Percentiles rank a stretch among this genome's conserved stretches.
Conservation (phyloP, 306 rosid species). For the Quillaja saponaria region DNA sequence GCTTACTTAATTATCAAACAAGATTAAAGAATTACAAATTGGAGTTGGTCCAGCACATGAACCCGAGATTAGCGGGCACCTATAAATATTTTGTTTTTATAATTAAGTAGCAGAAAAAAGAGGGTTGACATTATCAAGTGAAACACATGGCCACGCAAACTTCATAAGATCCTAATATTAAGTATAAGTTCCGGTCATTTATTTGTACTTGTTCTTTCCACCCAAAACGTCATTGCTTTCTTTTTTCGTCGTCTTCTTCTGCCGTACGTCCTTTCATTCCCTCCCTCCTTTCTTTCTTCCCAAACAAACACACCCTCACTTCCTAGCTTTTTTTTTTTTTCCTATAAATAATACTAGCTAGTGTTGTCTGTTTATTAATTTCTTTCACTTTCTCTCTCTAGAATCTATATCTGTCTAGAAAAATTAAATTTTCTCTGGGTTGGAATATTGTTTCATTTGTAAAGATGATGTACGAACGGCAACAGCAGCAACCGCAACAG, state of each 20-base stretch:
- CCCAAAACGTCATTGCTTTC: slow-evolving; percentile 26
- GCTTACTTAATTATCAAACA: too few species aligned
- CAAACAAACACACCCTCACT: slow-evolving; percentile 20
- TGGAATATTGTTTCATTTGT: not conserved
- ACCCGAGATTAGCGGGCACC: slow-evolving; percentile 23
- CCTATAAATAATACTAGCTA: too few species aligned
- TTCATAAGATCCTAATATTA: too few species aligned
- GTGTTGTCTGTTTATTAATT: not conserved
- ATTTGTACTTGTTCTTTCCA: slow-evolving; percentile 25
- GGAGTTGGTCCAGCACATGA: too few species aligned
- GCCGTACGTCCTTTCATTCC: slow-evolving; percentile 38
- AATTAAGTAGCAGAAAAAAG: not conserved
- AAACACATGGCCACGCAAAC: slow-evolving; percentile 40
- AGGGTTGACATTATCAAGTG: slow-evolving; percentile 45
- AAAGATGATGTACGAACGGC: slow-evolving; percentile 60
- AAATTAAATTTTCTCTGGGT: too few species aligned
- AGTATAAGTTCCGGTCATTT: slow-evolving; percentile 46
- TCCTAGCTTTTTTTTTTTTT: not conserved
- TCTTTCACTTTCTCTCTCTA: not conserved
- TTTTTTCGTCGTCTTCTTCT: too few species aligned
- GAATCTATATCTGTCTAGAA: not conserved
- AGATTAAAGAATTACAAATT: too few species aligned
- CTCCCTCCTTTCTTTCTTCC: not conserved
- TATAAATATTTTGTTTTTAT: too few species aligned
- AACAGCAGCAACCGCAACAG: slow-evolving; percentile 24